phyloP scores from a whole-genome alignment of 2,329 filamentous ascomycete species.

The Pyrenophora teres region DNA sequence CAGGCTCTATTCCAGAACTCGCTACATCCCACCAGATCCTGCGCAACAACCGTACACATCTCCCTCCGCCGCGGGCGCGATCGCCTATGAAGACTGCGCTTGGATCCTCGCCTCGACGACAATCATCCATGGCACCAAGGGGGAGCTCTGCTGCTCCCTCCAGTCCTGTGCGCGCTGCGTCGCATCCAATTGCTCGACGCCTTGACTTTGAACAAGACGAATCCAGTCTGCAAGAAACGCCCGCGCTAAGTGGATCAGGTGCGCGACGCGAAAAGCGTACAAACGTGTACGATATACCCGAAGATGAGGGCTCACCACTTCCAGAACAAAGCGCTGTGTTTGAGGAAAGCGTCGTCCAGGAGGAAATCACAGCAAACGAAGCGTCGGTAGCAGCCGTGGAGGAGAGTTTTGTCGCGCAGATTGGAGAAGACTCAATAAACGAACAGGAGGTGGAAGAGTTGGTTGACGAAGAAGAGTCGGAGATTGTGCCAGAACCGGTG shows the following conservation, averaged over 20 bases:
- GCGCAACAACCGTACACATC: constrained; percentile 50
- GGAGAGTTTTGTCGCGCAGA: constrained; percentile 35
- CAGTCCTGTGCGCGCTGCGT: constrained; percentile 37
- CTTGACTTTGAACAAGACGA: constrained; percentile 60
- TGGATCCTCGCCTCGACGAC: constrained; percentile 63
- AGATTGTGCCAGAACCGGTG: constrained; percentile 30
- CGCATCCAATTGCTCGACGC: constrained; percentile 56
- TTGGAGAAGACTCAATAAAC: constrained; percentile 36
- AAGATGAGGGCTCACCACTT: constrained; percentile 34
- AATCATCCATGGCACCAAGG: constrained; percentile 61
- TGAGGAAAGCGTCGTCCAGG: constrained; percentile 42
- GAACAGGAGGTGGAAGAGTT: constrained; percentile 24
- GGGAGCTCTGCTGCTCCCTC: constrained; percentile 53
- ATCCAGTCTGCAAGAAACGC: constrained; percentile 38
- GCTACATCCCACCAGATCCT: constrained; percentile 52
- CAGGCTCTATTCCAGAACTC: constrained; percentile 58
- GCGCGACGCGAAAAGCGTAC: constrained; percentile 37
- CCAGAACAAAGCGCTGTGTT: constrained; percentile 31
- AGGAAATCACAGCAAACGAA: constrained; percentile 35
- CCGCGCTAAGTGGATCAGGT: constrained; percentile 42
- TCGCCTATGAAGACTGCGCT: constrained; percentile 69
- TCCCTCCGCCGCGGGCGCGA: constrained; percentile 57
- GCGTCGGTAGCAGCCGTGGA: constrained; percentile 29
- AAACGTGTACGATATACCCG: constrained; percentile 40
- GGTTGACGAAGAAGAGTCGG: constrained; percentile 36